These are phyloP conservation scores for Ogataea chonburiensis DNA, from an alignment of 805 yeast species.

Conservation along the genomic window DNA sequence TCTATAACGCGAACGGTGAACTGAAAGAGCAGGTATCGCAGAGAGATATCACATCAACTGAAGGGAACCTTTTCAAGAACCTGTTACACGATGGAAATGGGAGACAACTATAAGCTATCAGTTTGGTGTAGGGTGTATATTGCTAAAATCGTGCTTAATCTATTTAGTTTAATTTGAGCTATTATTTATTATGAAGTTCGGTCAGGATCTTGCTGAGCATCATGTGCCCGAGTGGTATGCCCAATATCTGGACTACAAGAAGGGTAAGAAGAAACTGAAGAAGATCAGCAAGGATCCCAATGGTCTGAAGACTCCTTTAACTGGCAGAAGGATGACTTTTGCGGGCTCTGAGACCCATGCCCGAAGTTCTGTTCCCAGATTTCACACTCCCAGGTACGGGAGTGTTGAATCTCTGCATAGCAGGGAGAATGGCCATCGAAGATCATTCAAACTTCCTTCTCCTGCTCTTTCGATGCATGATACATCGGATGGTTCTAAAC, in stretches of 20 bases:
- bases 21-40: constrained; percentile 21
- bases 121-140: constrained; percentile 5
- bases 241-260: constrained; percentile 71
- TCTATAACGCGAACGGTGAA: constrained; percentile 37
- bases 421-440: no score
- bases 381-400: neutral
- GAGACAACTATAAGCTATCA: constrained; percentile 12
- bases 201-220: constrained; percentile 62
- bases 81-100: constrained; percentile 23
- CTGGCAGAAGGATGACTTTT: neutral
- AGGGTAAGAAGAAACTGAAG: constrained; percentile 41
- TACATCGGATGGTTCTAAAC: neutral
- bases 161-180: constrained; percentile 1
- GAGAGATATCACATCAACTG: constrained; percentile 29
- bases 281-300: constrained; percentile 26
- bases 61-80: constrained; percentile 30
- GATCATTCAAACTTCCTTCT: constrained; percentile 26
- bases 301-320: constrained; percentile 4
- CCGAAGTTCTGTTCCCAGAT: neutral
- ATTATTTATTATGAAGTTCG: constrained; percentile 55
- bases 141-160: neutral
- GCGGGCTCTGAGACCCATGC: neutral
- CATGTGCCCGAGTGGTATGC: constrained; percentile 87
- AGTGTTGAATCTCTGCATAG: no score
- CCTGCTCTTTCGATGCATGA: constrained; percentile 23